Percentiles rank a stretch among this genome's conserved stretches.
Evolutionary conservation across 345 rosid species (phyloP).

Genomic region (Diplotaxis tenuifolia): DNA sequence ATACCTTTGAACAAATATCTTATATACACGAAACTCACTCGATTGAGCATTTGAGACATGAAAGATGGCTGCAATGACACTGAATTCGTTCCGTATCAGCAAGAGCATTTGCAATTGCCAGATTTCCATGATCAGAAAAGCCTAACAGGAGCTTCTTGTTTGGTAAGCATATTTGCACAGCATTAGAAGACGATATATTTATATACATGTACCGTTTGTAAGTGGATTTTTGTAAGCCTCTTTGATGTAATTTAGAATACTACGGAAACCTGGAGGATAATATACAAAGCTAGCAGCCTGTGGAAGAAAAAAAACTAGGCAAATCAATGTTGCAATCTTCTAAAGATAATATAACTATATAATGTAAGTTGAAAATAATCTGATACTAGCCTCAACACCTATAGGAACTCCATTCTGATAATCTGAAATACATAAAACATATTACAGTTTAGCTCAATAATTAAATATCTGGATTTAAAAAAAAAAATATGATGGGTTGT

Average conservation of each 20-base stretch:
- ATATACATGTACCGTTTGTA: slow-evolving; percentile 21
- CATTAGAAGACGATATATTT: no score
- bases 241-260: slow-evolving; percentile 23
- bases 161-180: background rate
- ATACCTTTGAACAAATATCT: background rate
- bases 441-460: background rate
- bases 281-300: background rate
- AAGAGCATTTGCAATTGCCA: slow-evolving; percentile 17
- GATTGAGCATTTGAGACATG: slow-evolving; percentile 28
- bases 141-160: slow-evolving; percentile 13
- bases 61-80: slow-evolving; percentile 28
- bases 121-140: slow-evolving; percentile 23
- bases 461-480: background rate
- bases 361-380: background rate
- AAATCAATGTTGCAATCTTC: background rate
- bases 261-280: slow-evolving; percentile 10
- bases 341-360: background rate
- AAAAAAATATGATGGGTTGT: background rate
- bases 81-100: slow-evolving; percentile 27
- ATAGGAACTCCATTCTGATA: slow-evolving; percentile 9
- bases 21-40: slow-evolving; percentile 20
- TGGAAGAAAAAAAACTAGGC: background rate
- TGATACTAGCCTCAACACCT: slow-evolving; percentile 18
- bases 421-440: background rate
- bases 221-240: slow-evolving; percentile 20